Evolutionary conservation across 345 rosid genomes (phyloP), one percentile per base, ranked within the genome.

Genomic region (Acer saccharum): DNA sequence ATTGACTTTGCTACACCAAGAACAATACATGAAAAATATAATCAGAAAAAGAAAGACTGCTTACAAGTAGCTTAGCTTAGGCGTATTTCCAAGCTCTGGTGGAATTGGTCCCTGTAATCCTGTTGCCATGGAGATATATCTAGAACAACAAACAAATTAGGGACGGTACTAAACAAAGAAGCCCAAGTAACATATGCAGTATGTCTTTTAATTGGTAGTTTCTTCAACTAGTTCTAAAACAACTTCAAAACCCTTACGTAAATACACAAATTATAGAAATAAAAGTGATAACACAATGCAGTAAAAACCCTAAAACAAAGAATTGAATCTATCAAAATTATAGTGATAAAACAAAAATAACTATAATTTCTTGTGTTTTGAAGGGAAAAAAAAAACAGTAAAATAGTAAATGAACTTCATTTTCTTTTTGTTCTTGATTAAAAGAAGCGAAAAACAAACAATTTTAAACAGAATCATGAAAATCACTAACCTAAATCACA

Each of bases 1-100:
- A 29, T 3, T 0, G 14, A 39, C 16, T 48, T 11, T 18, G 12
- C 9, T 66, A 41, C 16, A 68, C 27, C 27, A 25, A 25, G 27
- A 25, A 1, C 44, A 41, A n/a, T 27, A 20, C 52, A 12, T 8
- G 14, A 13, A 18, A 14, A 2, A 6, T 3, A n/a, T 10, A 57
- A 12, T 11, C 3, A 44, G 11, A 55, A 14, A 21, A 12, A 23
- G 23, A 52, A 29, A 6, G 18, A 35, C 9, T 65, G 57, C 95
- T 85, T 79, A 96, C 99, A 96, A 81, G 75, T 96, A 96, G 84
- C 98, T 96, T 71, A 96, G 95, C 46, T 82, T 92, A 32, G 99
- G 90, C 98, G 94, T 96, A 68, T 96, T 92, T 61, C 99, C 99
- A 61, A 96, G 94, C 83, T 96, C 99, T 4, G 99, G 85, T n/a